phyloP scores from a whole-genome alignment of 345 rosid species.

The Odontarrhena argentea region DNA sequence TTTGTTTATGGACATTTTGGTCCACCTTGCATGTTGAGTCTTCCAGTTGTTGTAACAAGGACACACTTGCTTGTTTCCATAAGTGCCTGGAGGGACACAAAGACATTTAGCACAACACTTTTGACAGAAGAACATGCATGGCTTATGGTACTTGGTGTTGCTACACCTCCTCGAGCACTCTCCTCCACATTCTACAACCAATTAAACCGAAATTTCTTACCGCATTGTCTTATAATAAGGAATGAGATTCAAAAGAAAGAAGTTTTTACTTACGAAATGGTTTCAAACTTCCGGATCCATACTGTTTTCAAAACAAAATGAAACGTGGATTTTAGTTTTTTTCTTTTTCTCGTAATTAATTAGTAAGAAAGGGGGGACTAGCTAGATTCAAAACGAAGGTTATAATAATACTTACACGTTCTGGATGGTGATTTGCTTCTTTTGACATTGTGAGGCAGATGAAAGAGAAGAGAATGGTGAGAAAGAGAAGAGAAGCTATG shows the following conservation, averaged over 20 bases:
- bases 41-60: slow-evolving; percentile 80
- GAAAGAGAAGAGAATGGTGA: slow-evolving; percentile 37
- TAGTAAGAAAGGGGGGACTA: neutral
- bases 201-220: neutral
- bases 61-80: slow-evolving; percentile 64
- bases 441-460: slow-evolving; percentile 41
- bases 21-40: slow-evolving; percentile 66
- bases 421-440: slow-evolving; percentile 44
- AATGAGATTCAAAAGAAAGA: neutral
- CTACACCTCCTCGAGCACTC: slow-evolving; percentile 68
- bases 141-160: slow-evolving; percentile 61
- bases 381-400: neutral
- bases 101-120: slow-evolving; percentile 76
- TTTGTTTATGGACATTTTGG: slow-evolving; percentile 67
- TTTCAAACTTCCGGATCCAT: slow-evolving; percentile 55
- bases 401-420: slow-evolving; percentile 43
- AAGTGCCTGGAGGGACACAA: slow-evolving; percentile 80
- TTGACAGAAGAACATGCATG: slow-evolving; percentile 78
- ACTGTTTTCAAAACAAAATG: slow-evolving; percentile 35
- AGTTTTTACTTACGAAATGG: slow-evolving; percentile 48
- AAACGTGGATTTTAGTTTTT: neutral
- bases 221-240: neutral
- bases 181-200: slow-evolving; percentile 44
- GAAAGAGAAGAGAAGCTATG: slow-evolving; percentile 35
- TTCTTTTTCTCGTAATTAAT: too few species aligned